Conservation (phyloP, 1,139 yeast genomes). For the Kodamaea plutei region DNA sequence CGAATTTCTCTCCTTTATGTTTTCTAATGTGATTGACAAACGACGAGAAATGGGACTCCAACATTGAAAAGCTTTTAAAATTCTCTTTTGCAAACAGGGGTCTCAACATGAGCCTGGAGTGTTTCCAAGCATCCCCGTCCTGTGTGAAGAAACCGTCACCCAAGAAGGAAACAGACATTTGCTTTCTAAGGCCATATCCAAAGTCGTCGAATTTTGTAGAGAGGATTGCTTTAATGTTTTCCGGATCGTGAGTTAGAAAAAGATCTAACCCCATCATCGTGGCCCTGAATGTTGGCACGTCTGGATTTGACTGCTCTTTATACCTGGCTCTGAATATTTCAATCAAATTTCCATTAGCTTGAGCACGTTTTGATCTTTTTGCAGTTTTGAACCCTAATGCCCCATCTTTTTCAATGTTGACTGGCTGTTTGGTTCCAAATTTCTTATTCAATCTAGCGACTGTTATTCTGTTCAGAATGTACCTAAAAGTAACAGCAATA, state of each 20-base stretch:
- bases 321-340: conserved; percentile 4
- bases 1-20: conserved; percentile 21
- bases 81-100: conserved; percentile 59
- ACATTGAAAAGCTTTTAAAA: conserved; percentile 43
- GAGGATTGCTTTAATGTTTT: conserved; percentile 35
- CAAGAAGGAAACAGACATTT: conserved; percentile 38
- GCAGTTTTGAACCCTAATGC: conserved; percentile 13
- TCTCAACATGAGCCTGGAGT: conserved; percentile 53
- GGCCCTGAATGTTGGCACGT: conserved; percentile 12
- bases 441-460: conserved; percentile 2
- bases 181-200: conserved; percentile 47
- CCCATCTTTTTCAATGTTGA: conserved; percentile 9
- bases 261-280: conserved; percentile 14
- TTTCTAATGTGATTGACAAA: conserved; percentile 31
- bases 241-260: conserved; percentile 20
- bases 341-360: conserved; percentile 4
- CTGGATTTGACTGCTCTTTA: conserved; percentile 2
- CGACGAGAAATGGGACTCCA: conserved; percentile 45
- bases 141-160: conserved; percentile 60
- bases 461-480: conserved; percentile 1
- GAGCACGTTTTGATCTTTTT: conserved; percentile 2
- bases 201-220: conserved; percentile 49
- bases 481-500: not conserved
- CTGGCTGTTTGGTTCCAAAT: conserved; percentile 11
- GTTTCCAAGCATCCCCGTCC: conserved; percentile 56